phyloP scores from a whole-genome alignment of 2,329 filamentous ascomycete species.

The Diaporthe humulicola region DNA sequence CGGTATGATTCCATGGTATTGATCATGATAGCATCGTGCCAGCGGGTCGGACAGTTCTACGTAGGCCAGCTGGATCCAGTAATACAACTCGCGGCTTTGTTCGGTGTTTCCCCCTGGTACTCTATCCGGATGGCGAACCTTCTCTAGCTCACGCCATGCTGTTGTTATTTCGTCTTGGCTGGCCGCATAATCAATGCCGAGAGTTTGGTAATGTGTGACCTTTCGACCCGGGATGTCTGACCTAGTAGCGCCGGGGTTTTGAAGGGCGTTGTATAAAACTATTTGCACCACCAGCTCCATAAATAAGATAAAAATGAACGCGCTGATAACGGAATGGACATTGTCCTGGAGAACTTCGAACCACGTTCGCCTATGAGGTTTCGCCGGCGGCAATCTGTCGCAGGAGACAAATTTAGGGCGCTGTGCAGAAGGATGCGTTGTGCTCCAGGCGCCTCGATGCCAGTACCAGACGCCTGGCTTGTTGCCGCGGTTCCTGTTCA shows the following conservation, averaged over 20 bases:
- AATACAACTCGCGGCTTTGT: background rate
- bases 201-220: background rate
- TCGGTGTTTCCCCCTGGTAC: background rate
- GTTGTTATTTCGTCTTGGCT: background rate
- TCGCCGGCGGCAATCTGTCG: background rate
- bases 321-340: too few species aligned
- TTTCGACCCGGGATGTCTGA: background rate
- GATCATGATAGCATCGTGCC: constrained; percentile 8
- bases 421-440: background rate
- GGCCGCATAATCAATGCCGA: background rate
- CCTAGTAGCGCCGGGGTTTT: background rate
- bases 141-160: background rate
- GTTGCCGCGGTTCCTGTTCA: background rate
- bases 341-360: background rate
- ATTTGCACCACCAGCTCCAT: background rate
- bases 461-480: background rate
- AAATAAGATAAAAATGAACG: background rate
- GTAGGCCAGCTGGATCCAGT: background rate
- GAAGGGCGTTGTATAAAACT: background rate
- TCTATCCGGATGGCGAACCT: background rate
- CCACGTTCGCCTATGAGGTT: background rate
- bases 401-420: background rate
- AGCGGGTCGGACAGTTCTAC: background rate
- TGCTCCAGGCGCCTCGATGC: background rate
- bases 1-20: background rate